These are phyloP conservation scores for Lumnitzera littorea DNA, from an alignment of 345 rosid species.

Conservation along the genomic window DNA sequence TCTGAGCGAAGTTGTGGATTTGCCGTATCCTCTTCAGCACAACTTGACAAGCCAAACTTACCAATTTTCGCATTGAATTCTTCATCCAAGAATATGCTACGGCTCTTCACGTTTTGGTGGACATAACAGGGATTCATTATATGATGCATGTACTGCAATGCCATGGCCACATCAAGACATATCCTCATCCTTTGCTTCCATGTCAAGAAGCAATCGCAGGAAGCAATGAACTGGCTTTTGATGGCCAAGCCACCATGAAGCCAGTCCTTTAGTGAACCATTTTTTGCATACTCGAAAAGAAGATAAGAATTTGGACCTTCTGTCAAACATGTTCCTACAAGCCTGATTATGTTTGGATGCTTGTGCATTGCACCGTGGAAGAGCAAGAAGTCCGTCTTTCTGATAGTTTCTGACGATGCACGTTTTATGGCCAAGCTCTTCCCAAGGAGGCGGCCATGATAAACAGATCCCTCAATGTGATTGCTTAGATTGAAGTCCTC, in stretches of 20 bases:
- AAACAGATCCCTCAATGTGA: constrained; percentile 68
- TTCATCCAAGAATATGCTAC: constrained; percentile 77
- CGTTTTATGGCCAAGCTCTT: constrained; percentile 69
- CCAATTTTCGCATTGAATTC: constrained; percentile 85
- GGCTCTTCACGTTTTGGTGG: constrained; percentile 61
- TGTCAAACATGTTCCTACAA: constrained; percentile 58
- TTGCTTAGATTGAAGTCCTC: constrained; percentile 67
- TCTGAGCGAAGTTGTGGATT: constrained; percentile 16
- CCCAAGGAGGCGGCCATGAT: constrained; percentile 73
- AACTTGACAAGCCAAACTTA: constrained; percentile 61
- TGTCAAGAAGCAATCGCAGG: constrained; percentile 81
- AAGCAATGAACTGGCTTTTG: constrained; percentile 86
- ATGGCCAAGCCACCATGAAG: constrained; percentile 84
- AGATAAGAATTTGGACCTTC: constrained; percentile 39
- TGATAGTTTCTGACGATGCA: constrained; percentile 20
- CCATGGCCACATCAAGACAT: constrained; percentile 78
- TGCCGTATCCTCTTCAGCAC: constrained; percentile 26
- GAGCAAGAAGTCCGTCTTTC: constrained; percentile 41
- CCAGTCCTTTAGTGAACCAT: constrained; percentile 90
- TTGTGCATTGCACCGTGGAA: constrained; percentile 50
- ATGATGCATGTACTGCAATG: constrained; percentile 81
- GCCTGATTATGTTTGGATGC: constrained; percentile 68
- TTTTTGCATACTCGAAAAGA: constrained; percentile 75
- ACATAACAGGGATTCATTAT: constrained; percentile 66
- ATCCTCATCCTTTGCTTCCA: constrained; percentile 88